Base-by-base conservation (phyloP, 768 basidiomycete species). In the Clitopilus hobsonii region DNA sequence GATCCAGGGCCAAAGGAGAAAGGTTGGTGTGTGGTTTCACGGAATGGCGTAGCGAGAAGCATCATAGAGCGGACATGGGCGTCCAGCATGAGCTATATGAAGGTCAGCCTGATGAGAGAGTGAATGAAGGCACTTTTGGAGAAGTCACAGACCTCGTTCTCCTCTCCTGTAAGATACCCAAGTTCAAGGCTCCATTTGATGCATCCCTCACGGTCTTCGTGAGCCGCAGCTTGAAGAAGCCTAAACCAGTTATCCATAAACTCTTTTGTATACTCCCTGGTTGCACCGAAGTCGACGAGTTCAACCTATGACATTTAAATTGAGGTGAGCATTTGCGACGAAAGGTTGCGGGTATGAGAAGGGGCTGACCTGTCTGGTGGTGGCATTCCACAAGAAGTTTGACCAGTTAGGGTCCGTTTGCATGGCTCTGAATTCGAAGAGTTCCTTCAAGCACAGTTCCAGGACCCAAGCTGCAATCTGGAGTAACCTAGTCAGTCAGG, bases 321-420 rank as follows among this genome's bases (percentile, higher is more conserved):
- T n/a, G n/a, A n/a, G n/a, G n/a, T n/a, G n/a, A n/a, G n/a, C n/a
- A n/a, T n/a, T n/a, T n/a, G n/a, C n/a, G n/a, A n/a, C n/a, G n/a
- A n/a, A n/a, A n/a, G n/a, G n/a, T n/a, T n/a, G n/a, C 6, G 7
- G 13, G 14, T 7, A 27, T 5, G 8, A 27, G 6, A 32, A 38
- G 23, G 18, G 18, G 4, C 65, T 1, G 14, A 87, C 89, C 77
- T 85, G 82, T 38, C 80, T 76, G 1, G 84, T 84, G 2, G 72
- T 56, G 0, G 76, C 62, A 67, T 94, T 89, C 86, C 91, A 98
- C 22, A 99, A 74, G 73, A 99, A 98, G 69, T 98, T 98, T 7
- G 92, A 90, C 91, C 92, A 98, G 63, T 99, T 98, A 2, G 97
- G 97, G 66, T 99, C 96, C 0, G 96, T 99, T 69, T 98, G 97